Base-by-base conservation (phyloP, 768 basidiomycete genomes). In the Tylopilus felleus region DNA sequence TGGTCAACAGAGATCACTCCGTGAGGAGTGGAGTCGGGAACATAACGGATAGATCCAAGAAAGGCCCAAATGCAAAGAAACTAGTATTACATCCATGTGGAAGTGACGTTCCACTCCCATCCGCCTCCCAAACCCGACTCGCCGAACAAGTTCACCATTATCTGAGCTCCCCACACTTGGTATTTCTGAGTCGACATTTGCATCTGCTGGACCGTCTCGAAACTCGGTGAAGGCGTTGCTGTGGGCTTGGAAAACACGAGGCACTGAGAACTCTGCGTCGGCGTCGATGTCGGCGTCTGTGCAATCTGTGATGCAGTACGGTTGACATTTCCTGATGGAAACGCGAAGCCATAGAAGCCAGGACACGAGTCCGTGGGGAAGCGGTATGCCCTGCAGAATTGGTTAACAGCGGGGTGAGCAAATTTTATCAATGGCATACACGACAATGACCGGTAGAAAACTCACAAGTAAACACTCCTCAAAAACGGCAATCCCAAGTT, bases 261-360 rank as follows among this genome's bases (percentile, higher is more conserved):
- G n/a, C 59, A 61, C 33, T 57, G 45, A 4, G 55, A 47, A n/a
- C 52, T 61, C 41, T 60, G 58, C 9, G 52, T 23, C 0, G 60
- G 60, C 5, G 59, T 60, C 52, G 60, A 54, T n/a, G 57, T 22
- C 0, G 66, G 66, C 21, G 23, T 57, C 38, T 68, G 65, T 17
- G 55, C 47, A 5, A 67, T 57, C 23, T 65, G 59, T 13, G 57
- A 28, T 5, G 54, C 14, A 2, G 64, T 68, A 16, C 56, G 54
- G 31, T 66, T 65, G 33, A 62, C n/a, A 6, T 58, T 47, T 39
- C 64, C 60, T 2, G 66, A 65, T 3, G 59, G 66, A 33, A 68
- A 68, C 5, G 65, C 65, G 25, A 67, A 67, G 19, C 62, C 60
- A 28, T 64, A 67, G 54, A 54, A 68, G 36, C 59, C 67, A 9